Base-by-base conservation (phyloP, 179 eudicot genomes). In the Silene noctiflora region DNA sequence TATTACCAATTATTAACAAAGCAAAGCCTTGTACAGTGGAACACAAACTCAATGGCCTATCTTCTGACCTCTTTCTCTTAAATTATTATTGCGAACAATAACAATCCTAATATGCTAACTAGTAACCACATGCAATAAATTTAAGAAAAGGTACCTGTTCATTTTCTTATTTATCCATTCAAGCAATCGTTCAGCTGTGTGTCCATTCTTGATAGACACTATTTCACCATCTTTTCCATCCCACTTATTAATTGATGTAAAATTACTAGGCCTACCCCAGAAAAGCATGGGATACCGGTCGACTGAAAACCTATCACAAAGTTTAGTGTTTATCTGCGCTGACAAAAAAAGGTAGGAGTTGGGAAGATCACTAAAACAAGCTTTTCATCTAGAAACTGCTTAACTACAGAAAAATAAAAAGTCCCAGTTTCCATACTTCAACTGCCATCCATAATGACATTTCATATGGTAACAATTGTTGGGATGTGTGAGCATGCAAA, bases 251-350 rank as follows among this genome's bases (percentile, higher is more conserved):
- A 84, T 80, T 48, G 86, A 81, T 9, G 82, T 84, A 85, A 94
- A 92, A 75, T 89, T 87, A 79, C 86, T 78, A 42, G 97, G 92
- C 58, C 75, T 86, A 51, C 93, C 92, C 97, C 98, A 94, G 75
- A 94, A 79, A 77, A 94, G 97, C 93, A 89, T 85, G 55, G 98
- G 97, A 80, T 85, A 94, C 58, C 87, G 86, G 67, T 81, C 83
- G 19, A 94, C 90, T 20, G 93, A 87, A 89, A 91, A 94, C 86
- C 86, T 91, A 85, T 89, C 91, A 79, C 98, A 94, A 75, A 94
- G 92, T 71, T 88, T 87, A 81, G 74, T 83, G 86, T 94, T 94
- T 86, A 85, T 83, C 98, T 94, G 98, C 88, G 88, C 96, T 94
- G 96, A 94, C 97, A 89, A 87, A 84, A 80, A 89, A 85, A 79